Base-by-base conservation (phyloP, 345 rosid species). In the Odontarrhena argentea region DNA sequence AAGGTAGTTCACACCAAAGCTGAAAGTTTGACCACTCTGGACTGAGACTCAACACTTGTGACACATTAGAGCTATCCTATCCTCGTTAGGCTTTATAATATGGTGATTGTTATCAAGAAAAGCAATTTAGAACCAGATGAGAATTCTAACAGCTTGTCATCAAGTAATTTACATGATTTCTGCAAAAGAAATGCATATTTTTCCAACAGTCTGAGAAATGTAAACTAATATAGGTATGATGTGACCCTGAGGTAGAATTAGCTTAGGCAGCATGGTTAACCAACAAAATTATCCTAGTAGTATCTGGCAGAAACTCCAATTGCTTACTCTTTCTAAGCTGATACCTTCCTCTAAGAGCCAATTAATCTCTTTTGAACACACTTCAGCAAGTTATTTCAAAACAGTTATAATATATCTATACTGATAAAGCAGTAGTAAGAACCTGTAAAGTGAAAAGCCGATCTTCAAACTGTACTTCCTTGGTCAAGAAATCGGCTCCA, bases 391-490 rank as follows among this genome's bases (percentile, higher is more conserved):
- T 37, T 1, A 35, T 36, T 46, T 49, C 0, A 38, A 48, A 9
- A 1, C 6, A 30, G 0, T 3, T 1, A 3, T 2, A 28, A 34
- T 60, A 22, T 44, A 15, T 30, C 15, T 28, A 28, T n/a, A 66
- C 4, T 12, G 37, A 48, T 13, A 49, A 34, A 67, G 58, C 37
- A 52, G 8, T 7, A 52, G 64, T 14, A 43, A 22, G 46, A 48
- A 93, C 98, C 97, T 91, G 98, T 76, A 91, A 84, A 40, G 97
- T 91, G 81, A 93, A 91, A 78, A 91, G 85, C 22, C 92, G 85
- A 81, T 93, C 98, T 73, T 93, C 97, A 54, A 88, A 81, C 71
- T 88, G 89, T 9, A 93, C 91, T 80, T 93, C 98, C 77, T 93
- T 93, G 4, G 96, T 88, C 80, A 93, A 83, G 69, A 93, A 93